phyloP scores from a whole-genome alignment of 805 yeast species.

The Phaffomyces antillensis region DNA sequence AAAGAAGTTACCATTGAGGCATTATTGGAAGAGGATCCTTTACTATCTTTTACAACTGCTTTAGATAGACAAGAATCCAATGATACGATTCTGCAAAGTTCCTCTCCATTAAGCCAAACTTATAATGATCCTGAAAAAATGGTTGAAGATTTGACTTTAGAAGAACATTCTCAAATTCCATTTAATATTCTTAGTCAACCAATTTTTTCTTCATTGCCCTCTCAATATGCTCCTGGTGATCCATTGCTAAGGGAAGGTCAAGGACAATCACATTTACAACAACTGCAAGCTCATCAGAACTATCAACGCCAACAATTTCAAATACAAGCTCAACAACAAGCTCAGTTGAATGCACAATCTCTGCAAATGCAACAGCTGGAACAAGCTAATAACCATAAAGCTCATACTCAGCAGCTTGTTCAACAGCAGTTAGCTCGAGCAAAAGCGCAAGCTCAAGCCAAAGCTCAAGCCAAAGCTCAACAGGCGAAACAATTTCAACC shows the following conservation, averaged over 20 bases:
- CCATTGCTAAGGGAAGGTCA: not conserved
- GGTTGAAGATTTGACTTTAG: conserved; percentile 6
- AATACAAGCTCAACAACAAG: not conserved
- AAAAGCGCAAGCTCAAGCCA: not conserved
- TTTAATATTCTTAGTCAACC: not conserved
- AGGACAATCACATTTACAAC: not conserved
- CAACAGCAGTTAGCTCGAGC: conserved; percentile 1
- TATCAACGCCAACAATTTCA: not conserved
- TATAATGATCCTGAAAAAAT: conserved; percentile 2
- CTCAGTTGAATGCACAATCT: conserved; percentile 3
- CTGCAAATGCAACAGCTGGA: conserved; percentile 4
- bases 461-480: conserved; percentile 5
- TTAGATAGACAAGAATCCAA: conserved; percentile 23
- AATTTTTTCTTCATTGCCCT: not conserved
- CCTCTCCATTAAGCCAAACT: conserved; percentile 13
- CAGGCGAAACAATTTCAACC: conserved; percentile 3
- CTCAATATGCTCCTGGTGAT: not conserved
- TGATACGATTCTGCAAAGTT: conserved; percentile 21
- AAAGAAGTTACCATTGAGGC: conserved; percentile 19
- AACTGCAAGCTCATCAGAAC: conserved; percentile 1
- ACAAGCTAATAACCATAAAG: not conserved
- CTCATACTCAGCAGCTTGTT: not conserved
- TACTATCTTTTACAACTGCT: conserved; percentile 19
- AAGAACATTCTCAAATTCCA: conserved; percentile 1
- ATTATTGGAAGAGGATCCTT: conserved; percentile 23